Evolutionary conservation across 2,329 filamentous ascomycete genomes (phyloP).

Genomic region (Periconia sp.): DNA sequence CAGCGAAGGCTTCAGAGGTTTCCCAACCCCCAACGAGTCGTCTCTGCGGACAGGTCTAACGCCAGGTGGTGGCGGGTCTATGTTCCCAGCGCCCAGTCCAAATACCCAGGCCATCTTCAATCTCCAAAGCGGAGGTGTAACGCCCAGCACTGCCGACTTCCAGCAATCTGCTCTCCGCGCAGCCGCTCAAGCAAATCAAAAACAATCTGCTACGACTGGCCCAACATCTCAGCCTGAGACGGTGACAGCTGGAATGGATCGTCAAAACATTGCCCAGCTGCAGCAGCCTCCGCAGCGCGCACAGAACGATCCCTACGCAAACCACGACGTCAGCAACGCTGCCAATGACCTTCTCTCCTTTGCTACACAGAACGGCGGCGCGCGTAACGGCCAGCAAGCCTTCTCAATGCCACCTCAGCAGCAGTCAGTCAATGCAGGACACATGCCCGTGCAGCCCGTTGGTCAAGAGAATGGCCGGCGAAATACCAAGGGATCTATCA

Average conservation of each 20-base stretch:
- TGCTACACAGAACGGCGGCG: conserved; percentile 69
- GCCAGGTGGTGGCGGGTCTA: conserved; percentile 92
- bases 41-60: conserved; percentile 89
- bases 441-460: conserved; percentile 56
- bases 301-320: conserved; percentile 72
- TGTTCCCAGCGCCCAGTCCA: conserved; percentile 92
- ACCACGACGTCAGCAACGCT: conserved; percentile 89
- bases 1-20: conserved; percentile 80
- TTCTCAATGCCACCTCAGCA: conserved; percentile 53
- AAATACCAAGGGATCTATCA: conserved; percentile 56
- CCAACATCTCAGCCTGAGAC: conserved; percentile 54
- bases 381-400: conserved; percentile 59
- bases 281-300: conserved; percentile 51
- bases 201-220: conserved; percentile 49
- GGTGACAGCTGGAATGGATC: conserved; percentile 54
- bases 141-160: conserved; percentile 90
- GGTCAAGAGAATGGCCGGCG: conserved; percentile 59
- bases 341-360: conserved; percentile 94
- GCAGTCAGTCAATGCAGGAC: conserved; percentile 48
- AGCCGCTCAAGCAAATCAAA: conserved; percentile 57
- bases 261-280: conserved; percentile 58
- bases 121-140: conserved; percentile 80
- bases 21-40: conserved; percentile 96
- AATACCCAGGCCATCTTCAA: conserved; percentile 84
- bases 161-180: conserved; percentile 90